Conservation (phyloP, 805 yeast species). For the Peterozyma xylosa region DNA sequence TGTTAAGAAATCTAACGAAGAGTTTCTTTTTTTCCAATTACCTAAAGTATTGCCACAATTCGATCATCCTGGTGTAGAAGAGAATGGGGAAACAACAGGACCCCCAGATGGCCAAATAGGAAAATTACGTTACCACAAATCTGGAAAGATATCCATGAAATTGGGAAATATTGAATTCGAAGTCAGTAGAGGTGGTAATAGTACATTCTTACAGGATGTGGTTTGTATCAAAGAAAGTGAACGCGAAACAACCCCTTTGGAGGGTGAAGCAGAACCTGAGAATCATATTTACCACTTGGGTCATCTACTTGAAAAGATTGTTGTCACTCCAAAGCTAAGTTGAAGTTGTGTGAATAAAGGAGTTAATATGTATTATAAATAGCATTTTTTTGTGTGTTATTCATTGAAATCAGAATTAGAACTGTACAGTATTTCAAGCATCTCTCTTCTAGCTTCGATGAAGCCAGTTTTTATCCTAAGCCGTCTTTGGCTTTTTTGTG, state of each 20-base stretch:
- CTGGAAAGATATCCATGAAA: conserved; percentile 73
- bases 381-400: background rate
- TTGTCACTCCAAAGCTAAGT: conserved; percentile 46
- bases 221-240: conserved; percentile 19
- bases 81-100: conserved; percentile 1
- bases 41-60: conserved; percentile 38
- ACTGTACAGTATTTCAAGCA: background rate
- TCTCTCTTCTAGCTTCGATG: background rate
- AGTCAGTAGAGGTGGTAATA: conserved; percentile 62
- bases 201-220: conserved; percentile 68
- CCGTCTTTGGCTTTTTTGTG: conserved; percentile 9
- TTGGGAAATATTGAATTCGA: conserved; percentile 67
- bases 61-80: conserved; percentile 7
- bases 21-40: conserved; percentile 28
- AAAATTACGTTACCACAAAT: conserved; percentile 64
- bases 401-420: background rate
- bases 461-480: background rate
- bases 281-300: conserved; percentile 44
- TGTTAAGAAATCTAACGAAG: conserved; percentile 9
- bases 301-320: conserved; percentile 44
- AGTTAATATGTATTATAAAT: background rate
- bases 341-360: background rate
- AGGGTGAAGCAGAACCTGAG: conserved; percentile 34
- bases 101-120: conserved; percentile 57
- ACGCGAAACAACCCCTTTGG: conserved; percentile 13